Conservation (phyloP, 2,329 filamentous ascomycete genomes). For the Cyphellophora attinorum region DNA sequence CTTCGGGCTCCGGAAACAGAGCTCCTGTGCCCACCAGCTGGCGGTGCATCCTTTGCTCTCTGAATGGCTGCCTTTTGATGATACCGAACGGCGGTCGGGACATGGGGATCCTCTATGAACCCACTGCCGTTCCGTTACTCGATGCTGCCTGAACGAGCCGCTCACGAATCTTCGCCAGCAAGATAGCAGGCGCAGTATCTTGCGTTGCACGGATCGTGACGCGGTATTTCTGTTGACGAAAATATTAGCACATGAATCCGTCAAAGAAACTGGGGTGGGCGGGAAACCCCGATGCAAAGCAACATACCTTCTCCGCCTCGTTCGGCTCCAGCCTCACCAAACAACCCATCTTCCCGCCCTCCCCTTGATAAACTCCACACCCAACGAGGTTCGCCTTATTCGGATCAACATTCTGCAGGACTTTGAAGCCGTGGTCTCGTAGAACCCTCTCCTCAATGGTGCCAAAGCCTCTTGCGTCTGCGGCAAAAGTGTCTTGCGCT, state of each 20-base stretch:
- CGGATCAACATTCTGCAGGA: slow-evolving; percentile 78
- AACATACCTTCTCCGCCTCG: slow-evolving; percentile 73
- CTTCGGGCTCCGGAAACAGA: no score
- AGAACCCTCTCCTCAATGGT: slow-evolving; percentile 37
- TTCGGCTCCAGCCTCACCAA: slow-evolving; percentile 91
- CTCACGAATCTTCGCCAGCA: slow-evolving; percentile 83
- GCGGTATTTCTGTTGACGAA: slow-evolving; percentile 70
- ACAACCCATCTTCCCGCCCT: slow-evolving; percentile 87
- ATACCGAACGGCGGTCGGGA: no score
- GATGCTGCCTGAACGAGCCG: no score
- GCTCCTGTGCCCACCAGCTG: no score
- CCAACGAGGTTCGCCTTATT: slow-evolving; percentile 92
- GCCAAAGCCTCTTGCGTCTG: slow-evolving; percentile 40
- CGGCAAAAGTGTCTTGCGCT: slow-evolving; percentile 74
- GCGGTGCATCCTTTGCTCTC: no score
- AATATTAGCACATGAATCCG: slow-evolving; percentile 16
- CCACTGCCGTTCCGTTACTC: no score
- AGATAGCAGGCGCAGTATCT: slow-evolving; percentile 68
- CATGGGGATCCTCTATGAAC: no score
- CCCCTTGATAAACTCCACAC: slow-evolving; percentile 65
- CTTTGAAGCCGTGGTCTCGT: slow-evolving; percentile 58
- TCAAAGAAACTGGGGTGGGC: background rate
- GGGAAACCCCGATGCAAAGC: background rate
- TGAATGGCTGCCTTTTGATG: no score
- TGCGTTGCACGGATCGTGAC: slow-evolving; percentile 91